Conservation (phyloP, 345 rosid species). For the Erodium maritimum region DNA sequence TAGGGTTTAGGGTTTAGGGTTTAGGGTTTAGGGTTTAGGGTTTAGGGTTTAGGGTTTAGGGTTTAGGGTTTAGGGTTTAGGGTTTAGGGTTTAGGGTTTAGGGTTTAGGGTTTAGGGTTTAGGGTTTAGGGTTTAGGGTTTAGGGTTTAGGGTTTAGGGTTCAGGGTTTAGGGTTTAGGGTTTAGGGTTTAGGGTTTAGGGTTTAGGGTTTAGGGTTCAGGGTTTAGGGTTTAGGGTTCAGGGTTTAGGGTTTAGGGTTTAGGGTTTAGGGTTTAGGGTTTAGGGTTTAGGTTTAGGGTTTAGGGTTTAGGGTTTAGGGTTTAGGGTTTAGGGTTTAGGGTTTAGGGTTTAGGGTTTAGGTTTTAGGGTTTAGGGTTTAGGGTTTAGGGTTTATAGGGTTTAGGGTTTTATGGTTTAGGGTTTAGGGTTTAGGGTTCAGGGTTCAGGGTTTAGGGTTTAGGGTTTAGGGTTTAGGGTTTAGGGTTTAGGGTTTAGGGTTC, state of each 20-base stretch:
- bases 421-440: constrained; percentile 12
- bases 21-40: constrained; percentile 7
- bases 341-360: constrained; percentile 14
- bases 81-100: constrained; percentile 2
- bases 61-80: constrained; percentile 3
- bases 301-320: constrained; percentile 3
- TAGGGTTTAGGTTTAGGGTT: constrained; percentile 6
- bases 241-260: constrained; percentile 1
- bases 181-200: constrained; percentile 1
- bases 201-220: constrained; percentile 1
- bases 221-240: constrained; percentile 1
- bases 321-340: too few relatives aligned
- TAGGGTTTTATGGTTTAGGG: constrained; percentile 12
- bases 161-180: constrained; percentile 1
- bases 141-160: constrained; percentile 1
- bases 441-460: constrained; percentile 10
- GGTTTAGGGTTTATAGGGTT: constrained; percentile 12
- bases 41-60: constrained; percentile 8
- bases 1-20: constrained; percentile 5
- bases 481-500: constrained; percentile 11
- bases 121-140: constrained; percentile 1
- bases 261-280: constrained; percentile 1
- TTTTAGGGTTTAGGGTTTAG: constrained; percentile 13
- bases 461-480: constrained; percentile 11
- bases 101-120: constrained; percentile 2